Evolutionary conservation across 257 asterid genomes (phyloP).

Genomic region (Solanum etuberosum): DNA sequence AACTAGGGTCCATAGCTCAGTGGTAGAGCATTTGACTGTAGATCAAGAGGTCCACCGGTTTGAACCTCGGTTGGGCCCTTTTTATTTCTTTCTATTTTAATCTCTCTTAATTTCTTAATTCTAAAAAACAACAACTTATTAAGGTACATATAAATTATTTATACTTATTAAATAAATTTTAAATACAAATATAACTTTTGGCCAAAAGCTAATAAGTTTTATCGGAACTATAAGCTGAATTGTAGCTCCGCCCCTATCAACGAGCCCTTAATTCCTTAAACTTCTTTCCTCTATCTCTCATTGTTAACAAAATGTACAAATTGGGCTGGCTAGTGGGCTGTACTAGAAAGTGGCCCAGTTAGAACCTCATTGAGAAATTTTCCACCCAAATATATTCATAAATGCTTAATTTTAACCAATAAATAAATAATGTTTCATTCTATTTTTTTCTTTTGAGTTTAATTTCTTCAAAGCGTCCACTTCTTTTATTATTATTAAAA

Average conservation of each 20-base stretch:
- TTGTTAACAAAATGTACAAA: background rate
- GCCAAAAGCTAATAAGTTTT: background rate
- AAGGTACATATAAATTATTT: background rate
- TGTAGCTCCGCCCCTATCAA: background rate
- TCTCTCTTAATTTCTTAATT: background rate
- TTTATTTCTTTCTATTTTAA: background rate
- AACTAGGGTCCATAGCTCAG: constrained; percentile 59
- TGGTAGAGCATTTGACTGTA: constrained; percentile 77
- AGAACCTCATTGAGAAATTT: too few species aligned
- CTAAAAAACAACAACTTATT: background rate
- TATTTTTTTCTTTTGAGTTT: too few species aligned
- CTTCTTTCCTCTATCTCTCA: too few species aligned
- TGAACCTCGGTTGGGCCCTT: constrained; percentile 35
- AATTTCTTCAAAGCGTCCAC: too few species aligned
- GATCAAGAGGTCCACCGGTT: constrained; percentile 41
- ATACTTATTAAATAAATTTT: background rate
- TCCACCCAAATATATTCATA: too few species aligned
- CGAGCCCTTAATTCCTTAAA: too few species aligned
- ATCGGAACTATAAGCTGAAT: background rate
- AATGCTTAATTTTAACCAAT: too few species aligned
- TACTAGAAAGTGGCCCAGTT: background rate
- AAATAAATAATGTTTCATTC: too few species aligned
- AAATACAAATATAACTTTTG: background rate
- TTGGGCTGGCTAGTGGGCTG: background rate
- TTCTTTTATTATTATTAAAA: too few species aligned